phyloP scores from a whole-genome alignment of 2,329 filamentous ascomycete genomes.

The Fusarium sacchari region DNA sequence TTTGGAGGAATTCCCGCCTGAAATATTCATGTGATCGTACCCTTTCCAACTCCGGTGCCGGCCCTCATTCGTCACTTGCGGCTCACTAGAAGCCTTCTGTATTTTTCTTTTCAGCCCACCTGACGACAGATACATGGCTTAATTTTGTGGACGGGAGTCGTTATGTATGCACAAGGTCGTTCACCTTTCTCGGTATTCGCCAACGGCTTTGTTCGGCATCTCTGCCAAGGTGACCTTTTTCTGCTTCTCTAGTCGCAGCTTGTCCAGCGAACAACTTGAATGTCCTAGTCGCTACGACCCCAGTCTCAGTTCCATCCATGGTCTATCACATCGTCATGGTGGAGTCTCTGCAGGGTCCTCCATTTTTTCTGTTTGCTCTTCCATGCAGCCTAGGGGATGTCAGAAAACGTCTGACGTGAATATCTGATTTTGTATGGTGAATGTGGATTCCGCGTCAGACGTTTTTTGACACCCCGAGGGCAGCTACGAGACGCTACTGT shows the following conservation, averaged over 20 bases:
- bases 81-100: constrained; percentile 12
- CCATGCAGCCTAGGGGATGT: no score
- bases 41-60: constrained; percentile 23
- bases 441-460: no score
- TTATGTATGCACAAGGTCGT: not conserved
- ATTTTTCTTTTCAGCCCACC: constrained; percentile 19
- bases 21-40: constrained; percentile 27
- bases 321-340: constrained; percentile 34
- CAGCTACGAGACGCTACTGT: constrained; percentile 15
- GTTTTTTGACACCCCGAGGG: no score
- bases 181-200: not conserved
- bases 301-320: not conserved
- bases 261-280: constrained; percentile 5
- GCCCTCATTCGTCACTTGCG: constrained; percentile 13
- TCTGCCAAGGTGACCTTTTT: not conserved
- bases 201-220: constrained; percentile 5
- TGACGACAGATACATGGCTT: constrained; percentile 13
- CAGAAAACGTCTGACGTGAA: no score
- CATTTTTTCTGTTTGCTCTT: constrained; percentile 24
- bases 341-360: constrained; percentile 37
- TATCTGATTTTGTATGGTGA: no score
- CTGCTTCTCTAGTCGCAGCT: not conserved
- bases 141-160: constrained; percentile 4
- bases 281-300: not conserved
- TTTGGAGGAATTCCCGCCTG: not conserved